Conservation (phyloP, 2,329 filamentous ascomycete genomes). For the Colletotrichum echinochloae region DNA sequence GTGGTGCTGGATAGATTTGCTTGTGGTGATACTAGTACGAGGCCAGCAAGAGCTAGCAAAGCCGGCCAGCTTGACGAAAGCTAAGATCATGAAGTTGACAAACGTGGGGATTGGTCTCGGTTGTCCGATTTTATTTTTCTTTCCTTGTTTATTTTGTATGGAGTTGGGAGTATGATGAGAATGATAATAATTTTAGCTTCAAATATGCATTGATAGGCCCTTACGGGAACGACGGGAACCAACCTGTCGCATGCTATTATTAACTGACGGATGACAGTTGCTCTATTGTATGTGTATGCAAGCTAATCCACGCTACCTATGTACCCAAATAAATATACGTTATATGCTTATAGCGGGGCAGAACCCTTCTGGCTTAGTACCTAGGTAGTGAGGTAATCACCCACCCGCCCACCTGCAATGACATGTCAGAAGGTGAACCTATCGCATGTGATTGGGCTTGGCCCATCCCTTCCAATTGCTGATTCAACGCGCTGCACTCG, state of each 20-base stretch:
- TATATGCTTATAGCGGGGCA: background rate
- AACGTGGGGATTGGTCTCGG: background rate
- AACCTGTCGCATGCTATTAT: background rate
- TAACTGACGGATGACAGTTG: no score
- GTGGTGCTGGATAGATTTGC: background rate
- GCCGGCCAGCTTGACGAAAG: background rate
- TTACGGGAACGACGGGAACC: background rate
- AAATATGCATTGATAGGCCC: background rate
- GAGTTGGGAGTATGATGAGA: background rate
- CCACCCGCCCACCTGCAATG: background rate
- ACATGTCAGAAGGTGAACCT: background rate
- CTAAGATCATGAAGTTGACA: background rate
- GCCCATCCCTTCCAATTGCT: conserved; percentile 2
- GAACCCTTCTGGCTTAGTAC: no score
- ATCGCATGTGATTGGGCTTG: background rate
- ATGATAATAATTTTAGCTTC: background rate
- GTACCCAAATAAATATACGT: background rate
- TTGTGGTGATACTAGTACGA: no score
- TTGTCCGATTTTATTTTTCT: background rate
- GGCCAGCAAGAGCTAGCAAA: background rate
- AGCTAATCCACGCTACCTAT: background rate
- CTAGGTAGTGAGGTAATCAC: background rate
- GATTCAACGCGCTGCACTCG: background rate
- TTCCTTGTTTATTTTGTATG: background rate
- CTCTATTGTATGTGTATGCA: background rate